Percentiles rank a stretch among this genome's conserved stretches.
These are phyloP conservation scores for Rheum nobile DNA, from an alignment of 148 eudicot genomes.

Conservation along the genomic window DNA sequence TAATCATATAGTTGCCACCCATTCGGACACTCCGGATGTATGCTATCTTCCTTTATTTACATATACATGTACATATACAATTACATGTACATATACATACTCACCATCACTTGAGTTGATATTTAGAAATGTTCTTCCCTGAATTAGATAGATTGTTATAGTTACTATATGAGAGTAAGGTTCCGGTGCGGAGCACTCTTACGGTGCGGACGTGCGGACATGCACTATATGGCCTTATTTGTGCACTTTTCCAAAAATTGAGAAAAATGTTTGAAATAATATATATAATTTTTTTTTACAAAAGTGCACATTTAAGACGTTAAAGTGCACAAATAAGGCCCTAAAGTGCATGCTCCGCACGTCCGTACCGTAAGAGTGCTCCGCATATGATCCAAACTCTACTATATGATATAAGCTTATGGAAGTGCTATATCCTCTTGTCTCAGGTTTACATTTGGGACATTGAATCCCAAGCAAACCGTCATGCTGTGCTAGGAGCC, in stretches of 20 bases:
- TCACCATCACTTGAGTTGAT: not conserved
- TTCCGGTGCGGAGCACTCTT: too few species aligned
- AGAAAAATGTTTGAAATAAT: too few species aligned
- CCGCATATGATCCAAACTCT: too few species aligned
- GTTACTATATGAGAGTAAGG: not conserved
- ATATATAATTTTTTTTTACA: too few species aligned
- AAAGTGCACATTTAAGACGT: too few species aligned
- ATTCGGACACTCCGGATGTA: constrained; percentile 94
- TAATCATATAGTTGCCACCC: constrained; percentile 85
- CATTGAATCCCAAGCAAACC: constrained; percentile 78
- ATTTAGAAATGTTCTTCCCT: not conserved
- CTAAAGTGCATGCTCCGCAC: too few species aligned
- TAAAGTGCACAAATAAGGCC: too few species aligned
- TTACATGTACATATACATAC: not conserved
- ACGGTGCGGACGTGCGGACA: too few species aligned
- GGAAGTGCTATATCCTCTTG: not conserved
- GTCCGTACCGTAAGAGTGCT: too few species aligned
- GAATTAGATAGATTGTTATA: not conserved
- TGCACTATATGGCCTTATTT: too few species aligned
- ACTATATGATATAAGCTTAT: too few species aligned
- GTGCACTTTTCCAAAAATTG: too few species aligned
- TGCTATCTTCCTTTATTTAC: constrained; percentile 13
- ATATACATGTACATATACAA: not conserved
- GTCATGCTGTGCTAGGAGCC: constrained; percentile 78
- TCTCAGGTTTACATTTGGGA: constrained; percentile 88